Evolutionary conservation across 768 basidiomycete species (phyloP).

Genomic region (Leccinum olivaceopallidum): DNA sequence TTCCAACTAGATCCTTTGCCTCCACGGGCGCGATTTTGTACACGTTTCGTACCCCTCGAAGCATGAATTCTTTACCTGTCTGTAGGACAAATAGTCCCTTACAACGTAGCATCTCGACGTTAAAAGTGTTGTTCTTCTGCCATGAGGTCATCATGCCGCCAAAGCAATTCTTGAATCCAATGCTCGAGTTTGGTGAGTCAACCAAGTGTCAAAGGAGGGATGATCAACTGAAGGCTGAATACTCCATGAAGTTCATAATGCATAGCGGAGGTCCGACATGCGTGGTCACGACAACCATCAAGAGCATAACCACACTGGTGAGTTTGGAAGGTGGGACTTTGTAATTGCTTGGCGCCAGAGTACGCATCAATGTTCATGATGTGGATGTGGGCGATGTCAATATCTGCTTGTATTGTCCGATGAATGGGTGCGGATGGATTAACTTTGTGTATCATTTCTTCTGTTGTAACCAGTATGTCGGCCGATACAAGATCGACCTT

Average conservation of each 20-base stretch:
- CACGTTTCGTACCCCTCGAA: conserved; percentile 90
- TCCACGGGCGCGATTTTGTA: conserved; percentile 70
- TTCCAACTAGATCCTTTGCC: conserved; percentile 41
- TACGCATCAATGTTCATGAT: conserved; percentile 79
- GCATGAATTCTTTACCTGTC: conserved; percentile 60
- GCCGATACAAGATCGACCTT: conserved; percentile 76
- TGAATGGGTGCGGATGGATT: conserved; percentile 82
- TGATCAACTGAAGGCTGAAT: conserved; percentile 70
- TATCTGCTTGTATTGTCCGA: conserved; percentile 64
- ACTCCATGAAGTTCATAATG: conserved; percentile 81
- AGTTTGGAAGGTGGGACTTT: conserved; percentile 18
- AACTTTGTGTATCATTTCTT: conserved; percentile 63
- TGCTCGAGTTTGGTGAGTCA: conserved; percentile 62
- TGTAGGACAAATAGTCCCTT: conserved; percentile 75
- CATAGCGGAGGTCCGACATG: conserved; percentile 34
- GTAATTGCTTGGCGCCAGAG: conserved; percentile 42
- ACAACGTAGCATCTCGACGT: conserved; percentile 73
- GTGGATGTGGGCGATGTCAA: conserved; percentile 66
- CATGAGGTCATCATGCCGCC: conserved; percentile 67
- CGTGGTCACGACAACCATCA: conserved; percentile 32
- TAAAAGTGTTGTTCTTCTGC: conserved; percentile 18
- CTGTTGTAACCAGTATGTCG: conserved; percentile 46
- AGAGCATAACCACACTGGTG: conserved; percentile 37
- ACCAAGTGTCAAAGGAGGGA: conserved; percentile 54
- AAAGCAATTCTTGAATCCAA: conserved; percentile 81